These are phyloP conservation scores for Euryodendron excelsum DNA, from an alignment of 148 eudicot genomes.

Conservation along the genomic window DNA sequence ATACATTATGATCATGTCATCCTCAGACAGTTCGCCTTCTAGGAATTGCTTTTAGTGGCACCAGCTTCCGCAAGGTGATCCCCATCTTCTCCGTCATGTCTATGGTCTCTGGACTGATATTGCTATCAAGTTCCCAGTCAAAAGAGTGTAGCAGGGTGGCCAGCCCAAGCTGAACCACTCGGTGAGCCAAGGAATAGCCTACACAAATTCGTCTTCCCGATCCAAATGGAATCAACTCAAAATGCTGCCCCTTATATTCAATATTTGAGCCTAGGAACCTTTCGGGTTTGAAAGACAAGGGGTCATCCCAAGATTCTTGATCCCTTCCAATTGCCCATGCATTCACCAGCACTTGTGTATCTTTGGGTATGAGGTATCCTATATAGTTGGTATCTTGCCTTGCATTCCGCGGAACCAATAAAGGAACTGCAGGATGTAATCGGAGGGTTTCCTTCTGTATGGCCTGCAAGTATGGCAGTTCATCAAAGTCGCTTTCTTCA, in stretches of 20 bases:
- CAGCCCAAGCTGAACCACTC: slow-evolving; percentile 28
- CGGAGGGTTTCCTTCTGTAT: slow-evolving; percentile 36
- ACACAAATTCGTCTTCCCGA: slow-evolving; percentile 37
- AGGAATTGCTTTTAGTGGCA: slow-evolving; percentile 17
- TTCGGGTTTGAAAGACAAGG: slow-evolving; percentile 37
- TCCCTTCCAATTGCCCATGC: slow-evolving; percentile 42
- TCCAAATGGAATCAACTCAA: slow-evolving; percentile 46
- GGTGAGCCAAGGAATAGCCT: slow-evolving; percentile 34
- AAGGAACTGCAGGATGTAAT: slow-evolving; percentile 31
- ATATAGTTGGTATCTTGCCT: slow-evolving; percentile 27
- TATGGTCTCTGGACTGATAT: background rate
- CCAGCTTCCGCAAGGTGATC: slow-evolving; percentile 14
- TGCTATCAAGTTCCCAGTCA: slow-evolving; percentile 19
- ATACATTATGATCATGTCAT: background rate
- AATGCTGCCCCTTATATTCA: slow-evolving; percentile 41
- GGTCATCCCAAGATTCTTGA: slow-evolving; percentile 34
- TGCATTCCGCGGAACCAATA: slow-evolving; percentile 30
- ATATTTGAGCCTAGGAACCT: slow-evolving; percentile 30
- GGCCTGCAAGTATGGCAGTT: slow-evolving; percentile 30
- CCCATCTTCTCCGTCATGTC: slow-evolving; percentile 34
- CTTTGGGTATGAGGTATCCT: slow-evolving; percentile 34
- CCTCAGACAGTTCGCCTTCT: background rate
- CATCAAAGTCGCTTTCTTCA: slow-evolving; percentile 31
- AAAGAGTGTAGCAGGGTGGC: slow-evolving; percentile 32
- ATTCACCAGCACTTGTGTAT: slow-evolving; percentile 37